Percentiles rank a stretch among this genome's conserved stretches.
These are phyloP conservation scores for Fusarium guadeloupense DNA, from an alignment of 2,329 filamentous ascomycete species.

Conservation along the genomic window DNA sequence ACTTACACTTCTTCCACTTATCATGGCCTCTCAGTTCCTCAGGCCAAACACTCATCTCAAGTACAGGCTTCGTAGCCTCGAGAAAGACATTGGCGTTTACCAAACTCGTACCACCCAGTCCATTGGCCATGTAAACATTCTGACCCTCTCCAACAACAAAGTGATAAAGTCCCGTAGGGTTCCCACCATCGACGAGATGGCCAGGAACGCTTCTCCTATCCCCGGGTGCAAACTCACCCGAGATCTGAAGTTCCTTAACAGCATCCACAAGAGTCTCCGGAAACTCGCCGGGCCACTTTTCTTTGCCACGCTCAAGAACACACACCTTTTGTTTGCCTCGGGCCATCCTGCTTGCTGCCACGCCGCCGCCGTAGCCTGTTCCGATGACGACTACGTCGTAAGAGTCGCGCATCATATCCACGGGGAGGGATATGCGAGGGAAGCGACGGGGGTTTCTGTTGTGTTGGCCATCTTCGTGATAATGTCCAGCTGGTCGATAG, in stretches of 20 bases:
- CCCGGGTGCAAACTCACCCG: constrained; percentile 56
- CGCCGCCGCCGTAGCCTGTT: constrained; percentile 73
- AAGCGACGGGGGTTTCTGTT: constrained; percentile 43
- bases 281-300: constrained; percentile 74
- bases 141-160: constrained; percentile 70
- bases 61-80: constrained; percentile 63
- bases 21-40: constrained; percentile 59
- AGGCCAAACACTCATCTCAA: constrained; percentile 67
- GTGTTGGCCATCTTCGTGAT: not conserved
- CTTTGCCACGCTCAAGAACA: constrained; percentile 70
- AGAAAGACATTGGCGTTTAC: constrained; percentile 75
- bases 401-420: constrained; percentile 63
- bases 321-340: constrained; percentile 66
- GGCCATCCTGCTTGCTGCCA: constrained; percentile 72
- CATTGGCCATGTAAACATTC: constrained; percentile 69
- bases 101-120: constrained; percentile 71
- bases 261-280: constrained; percentile 59
- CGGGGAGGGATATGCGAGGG: constrained; percentile 64
- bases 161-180: constrained; percentile 71
- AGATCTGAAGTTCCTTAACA: constrained; percentile 63
- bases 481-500: not conserved
- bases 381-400: constrained; percentile 76
- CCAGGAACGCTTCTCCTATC: constrained; percentile 23
- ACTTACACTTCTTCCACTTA: constrained; percentile 60
- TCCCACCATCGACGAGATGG: constrained; percentile 52